Evolutionary conservation across 2,329 filamentous ascomycete genomes (phyloP).

Genomic region (Colletotrichum incanum): DNA sequence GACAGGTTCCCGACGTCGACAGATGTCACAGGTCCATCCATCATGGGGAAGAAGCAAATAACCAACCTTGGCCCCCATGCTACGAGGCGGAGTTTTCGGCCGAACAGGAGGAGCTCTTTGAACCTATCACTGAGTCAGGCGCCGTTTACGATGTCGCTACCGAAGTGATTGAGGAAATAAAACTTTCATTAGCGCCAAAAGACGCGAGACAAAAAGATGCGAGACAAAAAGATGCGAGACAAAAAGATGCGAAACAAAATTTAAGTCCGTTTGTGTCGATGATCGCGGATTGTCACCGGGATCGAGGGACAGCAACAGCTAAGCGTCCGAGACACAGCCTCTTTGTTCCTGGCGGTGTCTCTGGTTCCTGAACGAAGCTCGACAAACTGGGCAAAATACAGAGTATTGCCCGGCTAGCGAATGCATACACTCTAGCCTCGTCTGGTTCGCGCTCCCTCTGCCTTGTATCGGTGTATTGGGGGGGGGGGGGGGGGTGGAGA

Average conservation of each 20-base stretch:
- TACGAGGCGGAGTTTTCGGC: conserved; percentile 21
- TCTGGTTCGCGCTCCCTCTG: not conserved
- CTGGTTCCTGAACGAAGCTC: conserved; percentile 5
- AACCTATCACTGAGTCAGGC: conserved; percentile 13
- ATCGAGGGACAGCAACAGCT: conserved; percentile 14
- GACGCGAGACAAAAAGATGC: conserved; percentile 4
- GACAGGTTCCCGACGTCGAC: conserved; percentile 24
- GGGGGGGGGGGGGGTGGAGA: not conserved
- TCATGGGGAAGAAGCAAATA: not conserved
- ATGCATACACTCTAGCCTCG: conserved; percentile 31
- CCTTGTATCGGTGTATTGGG: not conserved
- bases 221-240: not conserved
- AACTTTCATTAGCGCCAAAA: not conserved
- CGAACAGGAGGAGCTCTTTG: conserved; percentile 10
- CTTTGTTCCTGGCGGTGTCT: conserved; percentile 25
- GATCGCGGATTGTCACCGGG: conserved; percentile 19
- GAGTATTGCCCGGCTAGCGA: conserved; percentile 14
- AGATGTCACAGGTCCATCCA: conserved; percentile 3
- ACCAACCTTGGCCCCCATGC: not conserved
- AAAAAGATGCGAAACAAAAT: conserved; percentile 1
- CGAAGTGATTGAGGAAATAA: not conserved
- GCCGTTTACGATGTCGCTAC: not conserved
- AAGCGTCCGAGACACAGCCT: conserved; percentile 23
- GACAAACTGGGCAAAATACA: not conserved
- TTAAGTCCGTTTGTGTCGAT: conserved; percentile 2